These are phyloP conservation scores for Arthrobotrys iridis DNA, from an alignment of 2,329 filamentous ascomycete genomes.

Conservation along the genomic window DNA sequence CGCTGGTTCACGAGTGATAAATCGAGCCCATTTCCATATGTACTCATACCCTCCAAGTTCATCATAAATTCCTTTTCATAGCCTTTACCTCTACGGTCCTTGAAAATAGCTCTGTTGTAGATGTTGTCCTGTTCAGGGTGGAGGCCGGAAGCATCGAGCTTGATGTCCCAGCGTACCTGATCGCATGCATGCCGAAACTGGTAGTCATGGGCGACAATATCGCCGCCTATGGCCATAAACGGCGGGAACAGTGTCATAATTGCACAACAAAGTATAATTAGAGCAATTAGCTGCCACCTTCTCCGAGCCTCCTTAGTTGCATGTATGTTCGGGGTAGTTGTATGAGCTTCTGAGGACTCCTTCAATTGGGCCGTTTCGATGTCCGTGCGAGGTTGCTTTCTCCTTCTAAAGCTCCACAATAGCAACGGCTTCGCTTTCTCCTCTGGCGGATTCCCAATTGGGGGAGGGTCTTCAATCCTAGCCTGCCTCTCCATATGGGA, in stretches of 20 bases:
- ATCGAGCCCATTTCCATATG: conserved; percentile 38
- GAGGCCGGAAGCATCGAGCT: conserved; percentile 42
- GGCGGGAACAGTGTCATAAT: conserved; percentile 41
- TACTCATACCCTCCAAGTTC: conserved; percentile 49
- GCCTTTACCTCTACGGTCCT: conserved; percentile 33
- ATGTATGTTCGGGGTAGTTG: neutral
- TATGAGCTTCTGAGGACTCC: neutral
- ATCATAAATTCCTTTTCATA: conserved; percentile 51
- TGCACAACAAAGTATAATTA: neutral
- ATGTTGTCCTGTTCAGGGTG: conserved; percentile 45
- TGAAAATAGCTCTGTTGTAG: conserved; percentile 49
- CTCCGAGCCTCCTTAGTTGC: neutral
- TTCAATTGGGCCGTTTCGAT: conserved; percentile 6
- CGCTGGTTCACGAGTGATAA: conserved; percentile 27
- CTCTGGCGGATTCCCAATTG: neutral
- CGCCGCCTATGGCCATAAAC: conserved; percentile 43
- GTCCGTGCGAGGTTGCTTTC: neutral
- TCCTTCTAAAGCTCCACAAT: conserved; percentile 23
- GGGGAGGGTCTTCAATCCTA: conserved; percentile 10
- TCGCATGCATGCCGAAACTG: conserved; percentile 48
- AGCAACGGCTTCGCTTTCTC: neutral
- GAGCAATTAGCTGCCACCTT: conserved; percentile 13
- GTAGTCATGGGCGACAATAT: conserved; percentile 42
- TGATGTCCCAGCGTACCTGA: conserved; percentile 38
- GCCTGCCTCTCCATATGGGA: conserved; percentile 28